Evolutionary conservation across 768 basidiomycete genomes (phyloP).

Genomic region (Lanmaoa rubissima): DNA sequence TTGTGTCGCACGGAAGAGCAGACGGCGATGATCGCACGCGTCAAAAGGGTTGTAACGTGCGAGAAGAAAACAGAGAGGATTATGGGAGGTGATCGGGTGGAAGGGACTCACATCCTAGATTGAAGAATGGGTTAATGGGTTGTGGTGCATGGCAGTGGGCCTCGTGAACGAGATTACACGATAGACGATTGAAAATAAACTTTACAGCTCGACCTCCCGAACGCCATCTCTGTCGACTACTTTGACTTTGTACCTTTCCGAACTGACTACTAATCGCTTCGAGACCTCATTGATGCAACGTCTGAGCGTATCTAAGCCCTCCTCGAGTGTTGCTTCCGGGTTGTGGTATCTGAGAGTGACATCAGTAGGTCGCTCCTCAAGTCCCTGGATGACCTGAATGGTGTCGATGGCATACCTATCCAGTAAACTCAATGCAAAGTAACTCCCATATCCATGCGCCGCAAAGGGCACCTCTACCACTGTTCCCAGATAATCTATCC

Average conservation of each 20-base stretch:
- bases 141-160: neutral
- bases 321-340: slow-evolving; percentile 80
- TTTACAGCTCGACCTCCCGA: slow-evolving; percentile 71
- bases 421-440: slow-evolving; percentile 88
- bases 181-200: neutral
- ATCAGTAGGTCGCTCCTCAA: neutral
- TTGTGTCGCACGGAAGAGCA: slow-evolving; percentile 8
- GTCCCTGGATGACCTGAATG: neutral
- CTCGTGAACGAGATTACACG: slow-evolving; percentile 3
- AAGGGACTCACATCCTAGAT: slow-evolving; percentile 24
- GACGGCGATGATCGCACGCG: slow-evolving; percentile 28
- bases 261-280: slow-evolving; percentile 76
- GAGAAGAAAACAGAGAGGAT: slow-evolving; percentile 52
- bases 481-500: slow-evolving; percentile 96
- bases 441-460: slow-evolving; percentile 93
- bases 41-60: slow-evolving; percentile 44
- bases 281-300: slow-evolving; percentile 89
- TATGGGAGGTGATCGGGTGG: slow-evolving; percentile 51
- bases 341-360: slow-evolving; percentile 71
- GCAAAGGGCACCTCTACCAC: slow-evolving; percentile 86
- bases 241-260: slow-evolving; percentile 84
- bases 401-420: slow-evolving; percentile 59
- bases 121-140: slow-evolving; percentile 4
- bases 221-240: slow-evolving; percentile 91
- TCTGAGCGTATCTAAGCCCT: slow-evolving; percentile 78